A percentile compares a stretch with the other conserved stretches of the same genome.
phyloP scores from a whole-genome alignment of 257 asterid species.

The Solanum gandarillasii region DNA sequence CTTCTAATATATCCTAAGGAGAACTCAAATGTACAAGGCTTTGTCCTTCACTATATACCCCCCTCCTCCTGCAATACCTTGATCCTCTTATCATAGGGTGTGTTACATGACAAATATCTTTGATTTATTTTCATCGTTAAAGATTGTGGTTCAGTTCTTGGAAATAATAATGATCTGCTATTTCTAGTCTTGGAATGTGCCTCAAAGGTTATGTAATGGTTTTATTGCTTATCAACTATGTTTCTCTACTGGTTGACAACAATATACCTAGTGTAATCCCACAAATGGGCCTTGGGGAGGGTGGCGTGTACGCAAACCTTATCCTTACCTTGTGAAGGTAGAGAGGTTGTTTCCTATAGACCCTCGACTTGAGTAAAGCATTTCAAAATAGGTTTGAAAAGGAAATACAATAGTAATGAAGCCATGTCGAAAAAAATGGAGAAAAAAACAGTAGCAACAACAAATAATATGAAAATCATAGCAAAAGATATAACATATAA shows the following conservation, averaged over 20 bases:
- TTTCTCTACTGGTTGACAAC: not conserved
- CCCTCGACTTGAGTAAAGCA: not conserved
- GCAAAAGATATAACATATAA: not conserved
- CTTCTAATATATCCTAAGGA: not conserved
- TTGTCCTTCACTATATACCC: not conserved
- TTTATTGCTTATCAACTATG: not conserved
- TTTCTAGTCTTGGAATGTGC: not conserved
- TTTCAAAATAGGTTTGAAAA: not conserved
- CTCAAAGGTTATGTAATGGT: not conserved
- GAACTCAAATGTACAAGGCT: not conserved
- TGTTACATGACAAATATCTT: not conserved
- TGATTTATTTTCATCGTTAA: not conserved
- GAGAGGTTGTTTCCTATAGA: not conserved
- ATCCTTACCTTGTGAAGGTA: not conserved
- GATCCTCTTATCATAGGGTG: not conserved
- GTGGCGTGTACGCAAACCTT: not conserved
- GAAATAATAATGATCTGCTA: not conserved
- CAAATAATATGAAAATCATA: not conserved
- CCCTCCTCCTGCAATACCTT: not conserved
- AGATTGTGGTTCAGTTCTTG: not conserved
- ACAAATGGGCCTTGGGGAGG: not conserved
- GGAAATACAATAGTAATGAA: not conserved
- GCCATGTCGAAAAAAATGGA: not conserved
- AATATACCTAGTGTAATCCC: not conserved
- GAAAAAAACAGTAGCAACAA: not conserved